Base-by-base conservation (phyloP, 2,329 filamentous ascomycete genomes). In the Aspergillus cejpii region DNA sequence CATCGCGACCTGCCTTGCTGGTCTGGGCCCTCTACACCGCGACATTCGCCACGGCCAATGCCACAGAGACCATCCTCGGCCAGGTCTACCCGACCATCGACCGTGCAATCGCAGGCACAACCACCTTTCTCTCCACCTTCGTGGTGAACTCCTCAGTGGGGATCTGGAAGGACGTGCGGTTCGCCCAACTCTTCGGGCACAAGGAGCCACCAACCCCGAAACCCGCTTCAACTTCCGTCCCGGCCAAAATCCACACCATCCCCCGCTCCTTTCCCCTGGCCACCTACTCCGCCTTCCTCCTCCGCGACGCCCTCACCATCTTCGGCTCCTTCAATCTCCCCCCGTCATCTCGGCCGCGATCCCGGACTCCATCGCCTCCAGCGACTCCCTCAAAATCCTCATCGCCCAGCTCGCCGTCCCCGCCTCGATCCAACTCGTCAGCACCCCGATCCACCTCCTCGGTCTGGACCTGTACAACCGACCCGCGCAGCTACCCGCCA, bases 21-120 rank as follows among this genome's bases (percentile, higher is more conserved):
- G 66, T 70, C 47, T 67, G 66, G 54, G 63, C 66, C 44, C 74
- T 91, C 41, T 95, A 94, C 74, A 85, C 83, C 48, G 83, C 85
- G 55, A 95, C 89, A 41, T 94, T 94, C 69, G 71, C 89, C n/a
- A 87, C 85, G 1, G 88, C 88, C 54, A 94, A 94, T 72, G 70
- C 77, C 5, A 78, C 92, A 62, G 89, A 95, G 70, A 94, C 89
- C 0, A 65, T 79, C 78, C 45, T 83, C 82, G 12, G 85, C 82
- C n/a, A 55, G 77, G 17, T 59, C 37, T 61, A 64, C 66, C 46
- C 69, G 73, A 61, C 67, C 65, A 20, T 74, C 78, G 42, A 76
- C 81, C 10, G 71, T 57, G 81, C 85, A 23, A 88, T 85, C 1
- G 74, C 83, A 6, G 87, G 87, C 45, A 77, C 81, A 1, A 67